phyloP scores from a whole-genome alignment of 2,329 filamentous ascomycete genomes.

The Colletotrichum horii region DNA sequence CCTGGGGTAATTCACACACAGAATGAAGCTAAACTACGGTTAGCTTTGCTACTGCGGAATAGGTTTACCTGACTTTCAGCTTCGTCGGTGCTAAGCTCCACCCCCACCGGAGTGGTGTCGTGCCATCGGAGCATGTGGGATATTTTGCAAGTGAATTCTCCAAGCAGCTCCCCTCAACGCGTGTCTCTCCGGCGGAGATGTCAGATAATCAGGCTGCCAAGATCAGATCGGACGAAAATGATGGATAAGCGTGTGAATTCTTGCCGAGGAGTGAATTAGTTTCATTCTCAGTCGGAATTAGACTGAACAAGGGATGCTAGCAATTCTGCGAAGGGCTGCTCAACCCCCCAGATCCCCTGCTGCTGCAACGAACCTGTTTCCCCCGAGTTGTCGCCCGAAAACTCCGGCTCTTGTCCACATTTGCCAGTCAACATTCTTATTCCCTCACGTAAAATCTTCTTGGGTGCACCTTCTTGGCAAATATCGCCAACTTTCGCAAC shows the following conservation, averaged over 20 bases:
- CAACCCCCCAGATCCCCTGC: neutral
- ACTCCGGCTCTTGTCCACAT: neutral
- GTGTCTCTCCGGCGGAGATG: neutral
- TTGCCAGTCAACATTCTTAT: neutral
- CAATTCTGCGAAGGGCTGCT: neutral
- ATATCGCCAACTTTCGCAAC: slow-evolving; percentile 59
- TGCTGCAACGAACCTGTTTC: neutral
- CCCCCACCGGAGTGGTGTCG: neutral
- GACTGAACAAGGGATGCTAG: neutral
- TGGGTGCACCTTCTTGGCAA: slow-evolving; percentile 26
- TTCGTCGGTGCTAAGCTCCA: neutral
- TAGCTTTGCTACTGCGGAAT: neutral
- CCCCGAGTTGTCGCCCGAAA: neutral
- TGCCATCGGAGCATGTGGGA: neutral
- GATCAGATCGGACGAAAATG: neutral
- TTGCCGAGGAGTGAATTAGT: neutral
- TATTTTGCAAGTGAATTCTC: neutral
- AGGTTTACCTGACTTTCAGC: neutral
- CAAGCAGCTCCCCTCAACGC: neutral
- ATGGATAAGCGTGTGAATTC: neutral
- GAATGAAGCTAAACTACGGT: neutral
- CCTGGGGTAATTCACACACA: neutral
- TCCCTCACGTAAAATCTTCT: slow-evolving; percentile 25
- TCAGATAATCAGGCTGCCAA: neutral
- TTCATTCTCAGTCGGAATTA: neutral